phyloP scores from a whole-genome alignment of 73 alveolate genomes.

The Blepharisma japonicum region DNA sequence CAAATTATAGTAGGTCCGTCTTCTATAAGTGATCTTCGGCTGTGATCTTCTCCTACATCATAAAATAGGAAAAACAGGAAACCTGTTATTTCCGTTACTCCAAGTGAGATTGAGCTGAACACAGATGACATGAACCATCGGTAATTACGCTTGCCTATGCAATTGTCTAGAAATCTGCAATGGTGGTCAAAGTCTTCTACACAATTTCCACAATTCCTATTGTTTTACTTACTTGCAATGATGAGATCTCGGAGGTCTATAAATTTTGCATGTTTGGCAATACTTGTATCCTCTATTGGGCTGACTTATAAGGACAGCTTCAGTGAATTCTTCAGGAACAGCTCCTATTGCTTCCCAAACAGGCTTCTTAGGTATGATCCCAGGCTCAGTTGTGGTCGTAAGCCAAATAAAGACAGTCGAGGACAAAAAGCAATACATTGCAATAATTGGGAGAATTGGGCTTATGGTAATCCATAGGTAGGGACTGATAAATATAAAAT shows the following conservation, averaged over 20 bases:
- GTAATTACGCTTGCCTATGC: constrained; percentile 85
- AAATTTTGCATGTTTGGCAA: constrained; percentile 89
- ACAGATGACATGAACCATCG: constrained; percentile 39
- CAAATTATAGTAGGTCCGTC: not conserved
- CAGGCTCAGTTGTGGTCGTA: constrained; percentile 57
- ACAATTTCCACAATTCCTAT: constrained; percentile 92
- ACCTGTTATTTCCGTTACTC: constrained; percentile 2
- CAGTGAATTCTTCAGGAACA: not conserved
- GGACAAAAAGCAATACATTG: constrained; percentile 33
- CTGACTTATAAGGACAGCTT: constrained; percentile 13
- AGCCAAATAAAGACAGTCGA: constrained; percentile 38
- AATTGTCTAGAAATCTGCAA: constrained; percentile 90
- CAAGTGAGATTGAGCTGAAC: not conserved
- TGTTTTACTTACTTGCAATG: constrained; percentile 71
- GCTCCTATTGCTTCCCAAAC: constrained; percentile 40
- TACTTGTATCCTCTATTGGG: constrained; percentile 39
- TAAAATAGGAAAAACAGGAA: constrained; percentile 15
- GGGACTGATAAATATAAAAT: constrained; percentile 44
- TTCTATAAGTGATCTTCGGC: not conserved
- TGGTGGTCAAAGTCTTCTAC: constrained; percentile 96
- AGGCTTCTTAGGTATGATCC: constrained; percentile 52
- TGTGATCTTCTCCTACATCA: not conserved
- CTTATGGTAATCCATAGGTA: constrained; percentile 43
- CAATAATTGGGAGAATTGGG: constrained; percentile 35
- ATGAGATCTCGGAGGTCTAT: constrained; percentile 91